These are phyloP conservation scores for Parietaria judaica DNA, from an alignment of 306 rosid species.

Conservation along the genomic window DNA sequence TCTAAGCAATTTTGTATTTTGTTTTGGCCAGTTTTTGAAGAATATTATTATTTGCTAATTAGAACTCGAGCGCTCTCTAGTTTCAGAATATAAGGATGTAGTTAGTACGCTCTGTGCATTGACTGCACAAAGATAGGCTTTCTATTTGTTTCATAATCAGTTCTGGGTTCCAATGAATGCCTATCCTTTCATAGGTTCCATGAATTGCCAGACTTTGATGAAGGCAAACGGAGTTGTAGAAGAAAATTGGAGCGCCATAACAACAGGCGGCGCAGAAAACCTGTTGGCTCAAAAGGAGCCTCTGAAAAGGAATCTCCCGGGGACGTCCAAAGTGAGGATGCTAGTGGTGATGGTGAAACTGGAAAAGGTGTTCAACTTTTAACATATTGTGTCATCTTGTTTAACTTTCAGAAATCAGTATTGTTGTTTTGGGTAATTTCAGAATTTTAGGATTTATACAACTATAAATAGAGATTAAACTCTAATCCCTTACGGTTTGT, in stretches of 20 bases:
- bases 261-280: constrained; percentile 75
- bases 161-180: too few species aligned
- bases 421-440: background rate
- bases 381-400: background rate
- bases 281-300: constrained; percentile 28
- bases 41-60: too few species aligned
- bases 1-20: too few species aligned
- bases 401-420: background rate
- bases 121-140: too few species aligned
- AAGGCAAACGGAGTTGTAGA: constrained; percentile 94
- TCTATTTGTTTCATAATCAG: too few species aligned
- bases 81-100: too few species aligned
- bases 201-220: constrained; percentile 72
- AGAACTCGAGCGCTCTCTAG: too few species aligned
- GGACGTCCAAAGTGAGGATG: constrained; percentile 41
- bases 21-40: too few species aligned
- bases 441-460: too few species aligned
- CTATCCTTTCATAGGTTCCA: constrained; percentile 59
- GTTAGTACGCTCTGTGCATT: too few species aligned
- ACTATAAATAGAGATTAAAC: too few species aligned
- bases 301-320: constrained; percentile 39
- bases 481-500: background rate
- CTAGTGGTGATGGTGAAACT: constrained; percentile 32
- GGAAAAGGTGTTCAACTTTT: constrained; percentile 47
- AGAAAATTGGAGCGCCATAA: constrained; percentile 92